Percentiles rank a stretch among this genome's conserved stretches.
Evolutionary conservation across 1,284 basidiomycete species (phyloP).

Genomic region (Trichosporon ovoides): DNA sequence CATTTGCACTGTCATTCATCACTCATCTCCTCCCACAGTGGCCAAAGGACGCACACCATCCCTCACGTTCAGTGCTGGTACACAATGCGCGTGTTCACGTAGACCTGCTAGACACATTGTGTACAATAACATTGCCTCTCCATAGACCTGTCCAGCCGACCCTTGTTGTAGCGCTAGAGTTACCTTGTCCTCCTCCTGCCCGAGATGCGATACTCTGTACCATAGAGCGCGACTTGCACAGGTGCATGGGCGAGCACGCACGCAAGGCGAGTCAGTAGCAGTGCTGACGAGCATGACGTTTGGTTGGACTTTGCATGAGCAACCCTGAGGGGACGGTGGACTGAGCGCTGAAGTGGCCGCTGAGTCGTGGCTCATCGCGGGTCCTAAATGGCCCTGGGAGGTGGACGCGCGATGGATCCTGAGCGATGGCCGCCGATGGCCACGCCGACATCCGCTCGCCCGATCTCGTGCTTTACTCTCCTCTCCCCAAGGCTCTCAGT

Average conservation of each 20-base stretch:
- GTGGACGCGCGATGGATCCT: neutral
- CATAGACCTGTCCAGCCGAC: neutral
- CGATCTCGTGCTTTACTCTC: neutral
- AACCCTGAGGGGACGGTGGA: too few species aligned
- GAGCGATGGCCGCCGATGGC: neutral
- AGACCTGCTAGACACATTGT: neutral
- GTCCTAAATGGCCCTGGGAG: too few species aligned
- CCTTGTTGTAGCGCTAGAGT: neutral
- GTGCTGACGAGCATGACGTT: too few species aligned
- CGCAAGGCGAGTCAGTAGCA: neutral
- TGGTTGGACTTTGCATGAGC: too few species aligned
- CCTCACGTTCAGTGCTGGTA: neutral
- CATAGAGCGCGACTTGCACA: neutral
- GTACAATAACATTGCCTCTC: neutral
- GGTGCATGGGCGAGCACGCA: neutral
- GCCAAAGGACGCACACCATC: neutral
- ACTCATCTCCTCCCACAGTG: neutral
- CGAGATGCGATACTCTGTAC: neutral
- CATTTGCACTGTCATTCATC: neutral
- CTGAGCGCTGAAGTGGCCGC: too few species aligned
- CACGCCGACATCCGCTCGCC: slow-evolving; percentile 7
- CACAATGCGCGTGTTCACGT: neutral
- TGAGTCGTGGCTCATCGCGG: too few species aligned
- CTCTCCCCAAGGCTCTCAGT: slow-evolving; percentile 8
- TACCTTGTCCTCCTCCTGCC: neutral